Evolutionary conservation across 2,329 filamentous ascomycete species (phyloP).

Genomic region (Coniochaeta sp.): DNA sequence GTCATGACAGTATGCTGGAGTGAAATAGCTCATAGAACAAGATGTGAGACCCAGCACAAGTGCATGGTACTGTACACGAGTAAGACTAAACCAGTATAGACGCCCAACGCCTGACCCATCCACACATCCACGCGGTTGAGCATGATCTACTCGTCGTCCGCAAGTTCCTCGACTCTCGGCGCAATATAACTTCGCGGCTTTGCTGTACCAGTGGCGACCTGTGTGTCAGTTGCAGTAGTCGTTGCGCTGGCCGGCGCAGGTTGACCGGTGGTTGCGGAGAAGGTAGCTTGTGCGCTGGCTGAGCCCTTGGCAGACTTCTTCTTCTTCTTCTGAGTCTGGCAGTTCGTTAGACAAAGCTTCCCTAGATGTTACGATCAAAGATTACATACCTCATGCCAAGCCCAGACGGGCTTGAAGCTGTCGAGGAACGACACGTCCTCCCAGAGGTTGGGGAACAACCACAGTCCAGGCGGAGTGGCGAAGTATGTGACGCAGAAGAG

Average conservation of each 20-base stretch:
- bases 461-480: slow-evolving; percentile 75
- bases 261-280: slow-evolving; percentile 46
- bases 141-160: slow-evolving; percentile 19
- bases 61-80: background rate
- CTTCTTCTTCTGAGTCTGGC: slow-evolving; percentile 46
- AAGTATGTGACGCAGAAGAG: slow-evolving; percentile 93
- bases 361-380: background rate
- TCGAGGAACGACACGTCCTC: slow-evolving; percentile 98
- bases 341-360: slow-evolving; percentile 4
- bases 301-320: slow-evolving; percentile 35
- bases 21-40: no score
- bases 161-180: slow-evolving; percentile 25
- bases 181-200: slow-evolving; percentile 38
- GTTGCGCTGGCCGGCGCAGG: slow-evolving; percentile 43
- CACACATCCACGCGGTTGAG: background rate
- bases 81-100: background rate
- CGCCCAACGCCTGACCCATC: background rate
- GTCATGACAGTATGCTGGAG: no score
- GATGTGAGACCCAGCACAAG: no score
- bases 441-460: slow-evolving; percentile 96
- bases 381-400: slow-evolving; percentile 82
- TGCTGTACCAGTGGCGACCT: slow-evolving; percentile 30
- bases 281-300: slow-evolving; percentile 30
- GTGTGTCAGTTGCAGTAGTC: slow-evolving; percentile 46
- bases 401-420: slow-evolving; percentile 92